These are phyloP conservation scores for Paramecium primaurelia DNA, from an alignment of 73 alveolate genomes.

Conservation along the genomic window DNA sequence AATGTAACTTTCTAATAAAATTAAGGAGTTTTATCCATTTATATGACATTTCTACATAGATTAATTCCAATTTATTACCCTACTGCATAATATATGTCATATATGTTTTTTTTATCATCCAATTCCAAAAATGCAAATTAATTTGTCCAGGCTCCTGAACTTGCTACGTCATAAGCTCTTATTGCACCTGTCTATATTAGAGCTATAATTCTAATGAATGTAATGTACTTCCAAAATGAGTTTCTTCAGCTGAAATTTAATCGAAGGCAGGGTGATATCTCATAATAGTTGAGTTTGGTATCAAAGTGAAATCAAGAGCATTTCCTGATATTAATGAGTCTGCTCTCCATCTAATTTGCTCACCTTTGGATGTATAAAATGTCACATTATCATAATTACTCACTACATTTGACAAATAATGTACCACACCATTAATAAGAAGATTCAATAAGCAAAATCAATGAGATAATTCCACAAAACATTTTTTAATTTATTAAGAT, in stretches of 20 bases:
- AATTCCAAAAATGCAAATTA: background rate
- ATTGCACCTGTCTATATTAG: background rate
- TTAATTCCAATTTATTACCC: background rate
- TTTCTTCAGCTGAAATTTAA: background rate
- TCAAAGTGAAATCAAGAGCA: background rate
- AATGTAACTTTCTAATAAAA: background rate
- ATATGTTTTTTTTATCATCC: background rate
- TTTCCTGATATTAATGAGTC: background rate
- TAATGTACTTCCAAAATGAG: background rate
- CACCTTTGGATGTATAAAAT: background rate
- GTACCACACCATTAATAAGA: background rate
- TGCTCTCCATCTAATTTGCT: background rate
- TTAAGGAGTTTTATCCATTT: background rate
- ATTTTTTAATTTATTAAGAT: background rate
- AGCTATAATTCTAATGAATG: background rate
- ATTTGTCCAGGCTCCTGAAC: background rate
- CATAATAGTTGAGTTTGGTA: background rate
- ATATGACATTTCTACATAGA: background rate
- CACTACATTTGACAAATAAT: background rate
- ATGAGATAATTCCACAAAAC: background rate
- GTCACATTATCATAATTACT: background rate
- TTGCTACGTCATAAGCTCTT: background rate
- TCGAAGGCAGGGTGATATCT: background rate
- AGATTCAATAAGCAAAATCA: background rate
- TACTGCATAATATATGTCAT: background rate